These are phyloP conservation scores for Penicillium parvum DNA, from an alignment of 495 filamentous ascomycete genomes.

Conservation along the genomic window DNA sequence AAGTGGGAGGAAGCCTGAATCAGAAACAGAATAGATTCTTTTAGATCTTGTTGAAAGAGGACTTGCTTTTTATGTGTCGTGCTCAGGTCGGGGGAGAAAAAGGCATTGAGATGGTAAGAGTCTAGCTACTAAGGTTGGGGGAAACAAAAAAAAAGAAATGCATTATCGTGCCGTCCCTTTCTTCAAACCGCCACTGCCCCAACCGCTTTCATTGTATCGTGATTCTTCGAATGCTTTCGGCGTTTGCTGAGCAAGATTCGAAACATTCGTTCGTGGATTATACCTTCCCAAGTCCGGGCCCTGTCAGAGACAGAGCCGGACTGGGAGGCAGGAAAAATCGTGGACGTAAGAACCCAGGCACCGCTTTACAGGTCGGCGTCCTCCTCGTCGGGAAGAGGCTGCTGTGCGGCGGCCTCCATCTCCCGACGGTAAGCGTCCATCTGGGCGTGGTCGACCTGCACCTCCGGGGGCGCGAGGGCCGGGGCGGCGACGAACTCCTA, in stretches of 20 bases:
- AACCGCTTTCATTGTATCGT: constrained; percentile 45
- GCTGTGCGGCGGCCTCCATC: constrained; percentile 74
- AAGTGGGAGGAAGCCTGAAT: too few species aligned
- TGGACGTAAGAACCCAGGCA: constrained; percentile 8
- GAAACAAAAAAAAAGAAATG: constrained; percentile 32
- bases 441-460: constrained; percentile 75
- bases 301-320: constrained; percentile 4
- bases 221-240: constrained; percentile 26
- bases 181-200: constrained; percentile 35
- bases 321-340: constrained; percentile 11
- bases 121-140: constrained; percentile 43
- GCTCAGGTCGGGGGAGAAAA: constrained; percentile 23
- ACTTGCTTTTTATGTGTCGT: constrained; percentile 19
- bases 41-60: constrained; percentile 17
- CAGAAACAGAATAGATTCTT: constrained; percentile 3
- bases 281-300: constrained; percentile 5
- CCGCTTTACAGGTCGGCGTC: constrained; percentile 66
- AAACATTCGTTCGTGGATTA: constrained; percentile 16
- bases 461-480: constrained; percentile 90
- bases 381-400: constrained; percentile 95
- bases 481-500: constrained; percentile 97
- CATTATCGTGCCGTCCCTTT: constrained; percentile 39
- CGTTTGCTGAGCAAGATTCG: constrained; percentile 17
- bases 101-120: constrained; percentile 36
- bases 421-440: constrained; percentile 80